A percentile compares a stretch with the other conserved stretches of the same genome.
Conservation (phyloP, 1,284 basidiomycete species). For the Cutaneotrichosporon curvatum region DNA sequence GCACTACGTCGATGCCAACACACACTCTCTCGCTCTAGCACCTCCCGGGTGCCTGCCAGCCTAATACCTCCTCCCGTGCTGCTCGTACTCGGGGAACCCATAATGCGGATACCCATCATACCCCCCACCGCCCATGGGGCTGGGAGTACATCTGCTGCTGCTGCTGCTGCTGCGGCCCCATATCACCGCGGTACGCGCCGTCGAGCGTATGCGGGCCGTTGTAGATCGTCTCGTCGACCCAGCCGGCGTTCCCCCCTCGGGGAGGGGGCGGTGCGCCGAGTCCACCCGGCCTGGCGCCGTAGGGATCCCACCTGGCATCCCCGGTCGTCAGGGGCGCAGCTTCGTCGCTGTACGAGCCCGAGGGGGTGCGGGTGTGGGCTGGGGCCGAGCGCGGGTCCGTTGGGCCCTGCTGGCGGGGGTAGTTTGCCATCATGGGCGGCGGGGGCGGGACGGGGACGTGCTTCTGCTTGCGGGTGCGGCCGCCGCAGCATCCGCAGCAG, state of each 20-base stretch:
- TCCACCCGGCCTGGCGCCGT: background rate
- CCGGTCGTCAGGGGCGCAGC: background rate
- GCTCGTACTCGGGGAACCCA: no score
- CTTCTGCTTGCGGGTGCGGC: background rate
- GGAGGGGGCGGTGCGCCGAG: background rate
- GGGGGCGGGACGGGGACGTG: background rate
- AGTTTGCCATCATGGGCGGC: background rate
- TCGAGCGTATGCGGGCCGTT: background rate
- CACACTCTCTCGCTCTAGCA: no score
- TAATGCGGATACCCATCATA: no score
- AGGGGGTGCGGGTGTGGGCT: background rate
- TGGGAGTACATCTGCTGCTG: no score
- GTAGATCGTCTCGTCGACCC: background rate
- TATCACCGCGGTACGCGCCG: no score
- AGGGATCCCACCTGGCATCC: background rate
- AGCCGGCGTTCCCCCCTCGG: background rate
- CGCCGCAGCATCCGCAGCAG: conserved; percentile 3
- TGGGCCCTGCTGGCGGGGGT: no score
- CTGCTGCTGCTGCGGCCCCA: no score
- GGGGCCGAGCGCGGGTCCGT: no score
- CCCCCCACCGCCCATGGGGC: no score
- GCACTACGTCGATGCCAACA: no score
- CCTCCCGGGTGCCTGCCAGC: no score
- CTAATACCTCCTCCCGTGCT: no score
- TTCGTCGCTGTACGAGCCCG: conserved; percentile 2